Base-by-base conservation (phyloP, 805 yeast species). In the Monosporozyma aquatica region DNA sequence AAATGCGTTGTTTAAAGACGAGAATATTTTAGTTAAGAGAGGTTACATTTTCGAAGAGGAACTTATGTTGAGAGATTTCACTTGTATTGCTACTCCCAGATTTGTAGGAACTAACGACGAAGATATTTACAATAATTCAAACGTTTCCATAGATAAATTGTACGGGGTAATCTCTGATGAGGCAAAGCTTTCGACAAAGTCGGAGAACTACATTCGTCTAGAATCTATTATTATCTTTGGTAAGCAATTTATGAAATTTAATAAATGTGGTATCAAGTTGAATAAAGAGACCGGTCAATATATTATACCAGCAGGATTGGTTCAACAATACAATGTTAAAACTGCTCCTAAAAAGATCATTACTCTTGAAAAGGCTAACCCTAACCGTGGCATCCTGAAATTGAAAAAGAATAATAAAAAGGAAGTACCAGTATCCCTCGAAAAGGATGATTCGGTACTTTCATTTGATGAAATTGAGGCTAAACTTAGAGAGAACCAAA, bases 31-130 rank as follows among this genome's bases (percentile, higher is more conserved):
- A 40, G 82, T 82, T 13, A 48, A 55, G 6, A 68, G 90, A 57
- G 52, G 57, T 2, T 72, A 76, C 43, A 73, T 72, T 42, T 82
- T 80, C 54, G 61, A 66, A 36, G 90, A 83, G 53, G 92, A 82
- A 61, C 76, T 80, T 11, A 60, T 68, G 18, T 64, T 78, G 48
- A 75, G 74, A 45, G 87, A 80, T 47, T 80, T 78, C 52, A 62
- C 67, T 27, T 18, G 32, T 21, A 37, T 37, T 18, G 71, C 71
- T 20, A 70, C 65, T 47, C 35, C 35, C 13, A 71, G 69, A 41
- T 67, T 81, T 43, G 70, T 69, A 40, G 89, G 81, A 54, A 82
- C 80, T 49, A 67, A 78, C 48, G 87, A 82, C 51, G 15, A 44
- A 1, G 47, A 43, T 4, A 47, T 55, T 6, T 49, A 47, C 25